Evolutionary conservation across 306 rosid species (phyloP), one percentile per base, ranked within the genome.

Genomic region (Begonia fuchsioides): DNA sequence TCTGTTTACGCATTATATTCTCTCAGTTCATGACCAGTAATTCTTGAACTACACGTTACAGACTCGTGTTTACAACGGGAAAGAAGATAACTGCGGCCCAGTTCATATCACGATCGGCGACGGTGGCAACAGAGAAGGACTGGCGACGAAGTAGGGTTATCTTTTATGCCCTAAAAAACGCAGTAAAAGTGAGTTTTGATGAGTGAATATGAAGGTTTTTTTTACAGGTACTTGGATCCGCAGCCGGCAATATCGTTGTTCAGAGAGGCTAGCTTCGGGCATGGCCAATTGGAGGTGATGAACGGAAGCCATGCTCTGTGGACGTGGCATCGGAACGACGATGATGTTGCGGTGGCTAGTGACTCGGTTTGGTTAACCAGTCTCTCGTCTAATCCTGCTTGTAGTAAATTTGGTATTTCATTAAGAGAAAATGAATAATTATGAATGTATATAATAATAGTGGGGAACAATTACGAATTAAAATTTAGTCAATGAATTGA

Each of bases 101-200:
- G 71, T 84, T 11, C 26, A 81, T 67, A 79, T 90, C 51, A 85
- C 77, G 12, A 79, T 85, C 44, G 95, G 95, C 3, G 98, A 90
- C 62, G 98, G 98, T n/a, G 98, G 98, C 14, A 90, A 90, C 69
- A 77, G 79, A 13, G 97, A 90, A 76, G 97, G 95, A 43, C 87
- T 84, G 20, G 87, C 92, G 2, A 50, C 39, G 43, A 26, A 59
- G 94, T 88, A 73, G 70, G 32, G 56, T 56, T 53, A 15, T 14
- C 13, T 38, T 2, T 2, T 9, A 12, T 7, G 35, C 52, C 13
- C 17, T 20, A 3, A 0, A 4, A 4, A 26, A 26, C 35, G 7
- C 35, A 5, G 35, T 26, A 26, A 26, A 26, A 26, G 5, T 26
- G 35, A 5, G 7, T 26, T 26, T 26, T 26, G 35, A 26, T 26